These are phyloP conservation scores for Actinomucor elegans DNA, from an alignment of 371 early-diverging fungal species.

Conservation along the genomic window DNA sequence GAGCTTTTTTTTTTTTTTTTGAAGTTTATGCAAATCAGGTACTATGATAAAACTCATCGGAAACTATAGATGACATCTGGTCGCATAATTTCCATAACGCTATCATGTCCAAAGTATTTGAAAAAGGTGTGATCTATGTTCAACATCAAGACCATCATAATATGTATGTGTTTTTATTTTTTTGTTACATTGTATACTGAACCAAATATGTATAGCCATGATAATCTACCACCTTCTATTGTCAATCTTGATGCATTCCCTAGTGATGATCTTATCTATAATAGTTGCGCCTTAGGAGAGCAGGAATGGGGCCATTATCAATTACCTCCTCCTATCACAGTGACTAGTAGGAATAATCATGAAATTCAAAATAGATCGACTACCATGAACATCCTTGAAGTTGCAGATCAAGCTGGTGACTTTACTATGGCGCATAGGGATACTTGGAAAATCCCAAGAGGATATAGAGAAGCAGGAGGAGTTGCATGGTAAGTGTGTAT, in stretches of 20 bases:
- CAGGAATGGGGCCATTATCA: constrained; percentile 42
- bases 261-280: constrained; percentile 32
- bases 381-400: constrained; percentile 27
- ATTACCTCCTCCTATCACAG: constrained; percentile 26
- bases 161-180: constrained; percentile 17
- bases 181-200: not conserved
- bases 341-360: constrained; percentile 18
- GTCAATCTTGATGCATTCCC: constrained; percentile 32
- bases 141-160: constrained; percentile 41
- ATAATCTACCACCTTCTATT: constrained; percentile 31
- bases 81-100: constrained; percentile 49
- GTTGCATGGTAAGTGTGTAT: constrained; percentile 29
- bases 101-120: constrained; percentile 32
- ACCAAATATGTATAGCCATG: too few species aligned
- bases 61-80: constrained; percentile 41
- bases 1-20: too few species aligned
- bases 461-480: constrained; percentile 43
- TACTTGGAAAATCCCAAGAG: constrained; percentile 41
- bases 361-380: constrained; percentile 17
- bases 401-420: constrained; percentile 42
- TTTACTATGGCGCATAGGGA: constrained; percentile 49
- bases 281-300: constrained; percentile 30
- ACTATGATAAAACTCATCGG: too few species aligned
- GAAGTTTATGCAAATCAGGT: too few species aligned
- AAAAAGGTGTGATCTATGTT: constrained; percentile 39